Evolutionary conservation across 257 asterid genomes (phyloP).

Genomic region (Prunella vulgaris): DNA sequence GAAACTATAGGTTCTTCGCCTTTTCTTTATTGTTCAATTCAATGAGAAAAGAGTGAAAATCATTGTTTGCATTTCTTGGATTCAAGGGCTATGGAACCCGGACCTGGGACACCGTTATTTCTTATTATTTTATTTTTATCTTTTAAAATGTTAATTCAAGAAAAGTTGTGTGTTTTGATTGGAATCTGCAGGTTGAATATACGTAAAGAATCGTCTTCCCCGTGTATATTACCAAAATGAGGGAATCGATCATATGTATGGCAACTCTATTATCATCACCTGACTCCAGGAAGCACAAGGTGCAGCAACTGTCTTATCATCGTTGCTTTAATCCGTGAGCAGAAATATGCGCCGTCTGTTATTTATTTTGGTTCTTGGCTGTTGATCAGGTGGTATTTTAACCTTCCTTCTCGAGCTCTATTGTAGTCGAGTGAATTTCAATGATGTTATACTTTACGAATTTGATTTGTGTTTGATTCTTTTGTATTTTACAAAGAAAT

Average conservation of each 20-base stretch:
- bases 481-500: not conserved
- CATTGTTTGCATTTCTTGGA: too few species aligned
- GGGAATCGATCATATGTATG: constrained; percentile 10
- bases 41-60: too few species aligned
- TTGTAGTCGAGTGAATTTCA: not conserved
- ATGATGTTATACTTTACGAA: not conserved
- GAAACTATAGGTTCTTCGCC: not conserved
- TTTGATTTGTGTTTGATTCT: not conserved
- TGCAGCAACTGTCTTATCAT: not conserved
- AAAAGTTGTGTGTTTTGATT: not conserved
- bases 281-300: not conserved
- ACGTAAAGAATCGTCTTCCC: constrained; percentile 12
- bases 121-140: not conserved
- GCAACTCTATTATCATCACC: not conserved
- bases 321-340: not conserved
- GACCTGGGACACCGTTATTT: not conserved
- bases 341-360: not conserved
- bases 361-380: not conserved
- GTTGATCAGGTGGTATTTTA: not conserved
- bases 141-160: not conserved
- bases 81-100: too few species aligned
- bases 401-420: not conserved
- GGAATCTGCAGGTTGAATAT: constrained; percentile 22
- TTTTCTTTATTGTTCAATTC: too few species aligned
- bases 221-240: constrained; percentile 1